Base-by-base conservation (phyloP, 345 rosid species). In the Bruguiera parviflora region DNA sequence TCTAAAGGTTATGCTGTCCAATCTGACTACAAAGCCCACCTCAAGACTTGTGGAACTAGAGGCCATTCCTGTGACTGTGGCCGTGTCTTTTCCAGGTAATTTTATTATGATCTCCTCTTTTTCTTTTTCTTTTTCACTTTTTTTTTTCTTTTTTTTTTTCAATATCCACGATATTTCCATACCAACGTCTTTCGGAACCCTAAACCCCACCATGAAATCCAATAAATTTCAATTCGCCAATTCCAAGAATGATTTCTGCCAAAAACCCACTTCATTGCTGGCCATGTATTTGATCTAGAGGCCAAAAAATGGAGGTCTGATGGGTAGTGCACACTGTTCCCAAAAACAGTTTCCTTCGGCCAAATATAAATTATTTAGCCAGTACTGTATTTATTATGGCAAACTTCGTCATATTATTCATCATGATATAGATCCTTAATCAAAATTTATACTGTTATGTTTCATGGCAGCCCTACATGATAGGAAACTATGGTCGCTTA, bases 31-130 rank as follows among this genome's bases (percentile, higher is more conserved):
- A 90, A 90, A 70, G 96, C 96, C 52, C 96, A 90, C 72, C 91
- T 90, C 75, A 90, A 90, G 74, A 90, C 93, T 67, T 90, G 96
- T 73, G 96, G 96, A 49, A 90, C 93, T 22, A 73, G 96, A 69
- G 96, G 96, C 66, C 96, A 90, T 73, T 90, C 93, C 52, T 90
- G 96, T 52, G 96, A 90, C 78, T 90, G 96, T 71, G 96, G 96
- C 76, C 93, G 96, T 5, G 96, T 90, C 70, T 90, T 90, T 73
- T 90, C 96, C 88, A 86, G 96, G 96, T 90, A 63, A 52, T 7
- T 37, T 37, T 49, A 1, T 21, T 2, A 7, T 7, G 37, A 7
- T 49, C 15, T 7, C 49, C 11, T n/a, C 39, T 9, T 55, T 57
- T 53, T 13, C 20, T 25, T 18, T 19, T 33, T 16, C 6, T 8